phyloP scores from a whole-genome alignment of 371 early-diverging fungal species.

The Syncephalastrum sp. region DNA sequence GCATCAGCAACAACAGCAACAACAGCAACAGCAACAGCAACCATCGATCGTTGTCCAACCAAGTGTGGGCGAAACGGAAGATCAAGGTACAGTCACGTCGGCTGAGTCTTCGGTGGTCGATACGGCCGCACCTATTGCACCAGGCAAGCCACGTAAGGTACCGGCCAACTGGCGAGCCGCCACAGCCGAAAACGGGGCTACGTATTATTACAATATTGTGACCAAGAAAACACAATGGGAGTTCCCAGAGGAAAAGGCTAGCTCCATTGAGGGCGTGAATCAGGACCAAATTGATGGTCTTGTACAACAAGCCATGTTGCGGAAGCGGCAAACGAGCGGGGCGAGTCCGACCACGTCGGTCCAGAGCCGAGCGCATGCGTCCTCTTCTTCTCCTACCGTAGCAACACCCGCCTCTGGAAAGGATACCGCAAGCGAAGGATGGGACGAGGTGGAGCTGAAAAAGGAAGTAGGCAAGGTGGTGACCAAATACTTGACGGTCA shows the following conservation, averaged over 20 bases:
- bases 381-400: slow-evolving; percentile 1
- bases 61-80: background rate
- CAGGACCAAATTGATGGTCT: slow-evolving; percentile 24
- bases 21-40: too few relatives aligned
- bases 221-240: slow-evolving; percentile 49
- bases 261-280: slow-evolving; percentile 32
- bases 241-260: slow-evolving; percentile 32
- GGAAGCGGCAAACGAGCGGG: slow-evolving; percentile 20
- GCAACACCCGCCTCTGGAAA: background rate
- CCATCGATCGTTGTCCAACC: background rate
- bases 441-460: slow-evolving; percentile 41
- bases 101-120: too few relatives aligned
- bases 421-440: slow-evolving; percentile 1
- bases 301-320: slow-evolving; percentile 28
- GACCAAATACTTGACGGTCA: slow-evolving; percentile 36
- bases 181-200: slow-evolving; percentile 23
- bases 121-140: too few relatives aligned
- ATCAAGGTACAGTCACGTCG: too few relatives aligned
- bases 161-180: slow-evolving; percentile 43
- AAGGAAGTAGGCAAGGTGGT: slow-evolving; percentile 44
- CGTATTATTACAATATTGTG: slow-evolving; percentile 41
- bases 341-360: background rate
- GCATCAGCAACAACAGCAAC: background rate
- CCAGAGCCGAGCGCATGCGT: background rate
- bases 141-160: slow-evolving; percentile 7